These are phyloP conservation scores for Cinnamomum chago DNA, from an alignment of 164 flowering plant genomes.

Conservation along the genomic window DNA sequence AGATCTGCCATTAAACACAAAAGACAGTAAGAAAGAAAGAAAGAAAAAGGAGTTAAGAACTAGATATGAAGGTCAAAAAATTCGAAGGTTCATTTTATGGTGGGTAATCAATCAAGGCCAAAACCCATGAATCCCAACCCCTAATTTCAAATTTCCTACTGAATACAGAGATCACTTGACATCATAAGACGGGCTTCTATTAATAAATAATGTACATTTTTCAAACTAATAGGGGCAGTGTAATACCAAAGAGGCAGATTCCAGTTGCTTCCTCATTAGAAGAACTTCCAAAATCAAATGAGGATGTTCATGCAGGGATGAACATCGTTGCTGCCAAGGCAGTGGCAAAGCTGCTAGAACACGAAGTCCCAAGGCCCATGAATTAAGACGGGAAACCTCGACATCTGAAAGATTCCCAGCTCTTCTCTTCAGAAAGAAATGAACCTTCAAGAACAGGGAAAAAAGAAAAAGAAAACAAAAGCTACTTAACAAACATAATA, in stretches of 20 bases:
- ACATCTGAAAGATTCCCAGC: conserved; percentile 79
- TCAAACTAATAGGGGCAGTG: conserved; percentile 3
- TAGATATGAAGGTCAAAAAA: neutral
- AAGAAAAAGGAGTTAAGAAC: neutral
- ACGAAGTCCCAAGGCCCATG: conserved; percentile 98
- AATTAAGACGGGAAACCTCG: conserved; percentile 80
- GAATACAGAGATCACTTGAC: neutral
- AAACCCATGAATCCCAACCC: neutral
- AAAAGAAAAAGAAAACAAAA: neutral
- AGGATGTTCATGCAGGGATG: conserved; percentile 95
- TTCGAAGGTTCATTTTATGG: neutral
- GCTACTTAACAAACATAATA: neutral
- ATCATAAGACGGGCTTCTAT: neutral
- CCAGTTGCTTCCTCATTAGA: conserved; percentile 94
- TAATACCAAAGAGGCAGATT: conserved; percentile 89
- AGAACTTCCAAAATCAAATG: conserved; percentile 90
- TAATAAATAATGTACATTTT: neutral
- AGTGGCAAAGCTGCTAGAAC: conserved; percentile 90
- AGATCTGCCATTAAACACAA: conserved; percentile 87
- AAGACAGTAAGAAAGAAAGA: neutral
- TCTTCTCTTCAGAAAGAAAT: conserved; percentile 91
- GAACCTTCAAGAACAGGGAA: conserved; percentile 57
- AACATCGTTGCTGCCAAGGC: conserved; percentile 98
- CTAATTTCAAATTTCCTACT: neutral
- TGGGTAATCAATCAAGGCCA: neutral